Percentiles rank a stretch among this genome's conserved stretches.
These are phyloP conservation scores for Cladosporium sp. DNA, from an alignment of 2,329 filamentous ascomycete species.

Conservation along the genomic window DNA sequence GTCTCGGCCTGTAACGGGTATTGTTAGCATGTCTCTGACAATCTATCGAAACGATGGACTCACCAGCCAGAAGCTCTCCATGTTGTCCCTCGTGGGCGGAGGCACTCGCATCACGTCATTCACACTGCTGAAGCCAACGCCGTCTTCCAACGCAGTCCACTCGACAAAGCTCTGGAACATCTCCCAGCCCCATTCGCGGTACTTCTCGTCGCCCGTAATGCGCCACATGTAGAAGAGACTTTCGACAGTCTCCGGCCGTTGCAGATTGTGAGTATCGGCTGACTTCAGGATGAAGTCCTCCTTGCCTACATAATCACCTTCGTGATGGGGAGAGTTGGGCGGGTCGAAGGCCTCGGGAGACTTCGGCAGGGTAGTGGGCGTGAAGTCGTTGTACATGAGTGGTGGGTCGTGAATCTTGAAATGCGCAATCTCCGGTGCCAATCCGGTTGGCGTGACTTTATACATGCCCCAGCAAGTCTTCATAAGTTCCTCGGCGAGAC, in stretches of 20 bases:
- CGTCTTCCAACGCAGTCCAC: conserved; percentile 75
- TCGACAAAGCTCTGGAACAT: conserved; percentile 94
- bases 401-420: conserved; percentile 76
- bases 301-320: conserved; percentile 63
- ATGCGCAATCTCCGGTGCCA: conserved; percentile 93
- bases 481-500: conserved; percentile 83
- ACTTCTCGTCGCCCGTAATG: conserved; percentile 85
- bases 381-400: conserved; percentile 58
- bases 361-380: conserved; percentile 37
- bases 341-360: conserved; percentile 47
- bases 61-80: conserved; percentile 99
- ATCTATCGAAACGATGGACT: conserved; percentile 40
- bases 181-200: conserved; percentile 96
- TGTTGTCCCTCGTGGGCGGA: conserved; percentile 74
- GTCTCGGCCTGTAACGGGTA: conserved; percentile 71
- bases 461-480: conserved; percentile 99
- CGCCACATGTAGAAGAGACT: conserved; percentile 98
- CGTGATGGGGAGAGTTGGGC: conserved; percentile 32
- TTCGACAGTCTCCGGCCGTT: conserved; percentile 95
- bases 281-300: conserved; percentile 76
- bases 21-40: background rate
- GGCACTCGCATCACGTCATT: conserved; percentile 72
- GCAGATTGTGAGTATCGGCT: conserved; percentile 89
- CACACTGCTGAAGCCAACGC: conserved; percentile 79
- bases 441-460: conserved; percentile 80